Base-by-base conservation (phyloP, 495 filamentous ascomycete genomes). In the Aspergillus ostianus region DNA sequence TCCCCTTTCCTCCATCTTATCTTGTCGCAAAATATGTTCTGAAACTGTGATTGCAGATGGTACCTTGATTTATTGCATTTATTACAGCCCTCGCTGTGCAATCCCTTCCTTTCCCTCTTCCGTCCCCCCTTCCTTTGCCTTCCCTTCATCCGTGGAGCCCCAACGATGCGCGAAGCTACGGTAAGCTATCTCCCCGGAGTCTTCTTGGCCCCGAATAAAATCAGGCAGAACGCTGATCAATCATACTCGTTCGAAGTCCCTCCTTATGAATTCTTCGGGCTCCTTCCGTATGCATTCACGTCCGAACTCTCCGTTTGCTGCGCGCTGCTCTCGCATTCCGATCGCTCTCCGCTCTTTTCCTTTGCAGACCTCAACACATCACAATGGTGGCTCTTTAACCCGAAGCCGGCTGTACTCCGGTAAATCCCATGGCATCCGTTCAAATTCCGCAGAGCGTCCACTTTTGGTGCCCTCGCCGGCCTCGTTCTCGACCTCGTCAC, bases 401-500 rank as follows among this genome's bases (percentile, higher is more conserved):
- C 36, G 36, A 41, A 32, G 30, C 1, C 36, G 36, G 12, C 36
- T 41, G 2, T 41, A 41, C 13, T 15, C 36, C 36, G 10, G 8
- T 41, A 1, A 41, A 41, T 4, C 36, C 9, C 36, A 41, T 41
- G 36, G 17, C 26, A 4, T 8, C 6, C 54, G 59, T 32, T 56
- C 52, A 6, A 45, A 47, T 15, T 52, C 49, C n/a, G 50, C 47
- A 13, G 63, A 64, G 3, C 23, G 49, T 62, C 60, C 56, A 0
- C 49, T 62, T 13, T 32, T 61, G 47, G 47, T 58, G 12, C 57
- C 57, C 5, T 69, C 73, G 0, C 56, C 61, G 4, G 60, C 70
- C 8, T 69, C 74, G 2, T 81, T 77, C 59, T 79, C 74, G 13
- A 74, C 77, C 10, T 73, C 73, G 9, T 59, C 76, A 12, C 61